Conservation (phyloP, 2,329 filamentous ascomycete species). For the Hymenoscyphus fraxineus region DNA sequence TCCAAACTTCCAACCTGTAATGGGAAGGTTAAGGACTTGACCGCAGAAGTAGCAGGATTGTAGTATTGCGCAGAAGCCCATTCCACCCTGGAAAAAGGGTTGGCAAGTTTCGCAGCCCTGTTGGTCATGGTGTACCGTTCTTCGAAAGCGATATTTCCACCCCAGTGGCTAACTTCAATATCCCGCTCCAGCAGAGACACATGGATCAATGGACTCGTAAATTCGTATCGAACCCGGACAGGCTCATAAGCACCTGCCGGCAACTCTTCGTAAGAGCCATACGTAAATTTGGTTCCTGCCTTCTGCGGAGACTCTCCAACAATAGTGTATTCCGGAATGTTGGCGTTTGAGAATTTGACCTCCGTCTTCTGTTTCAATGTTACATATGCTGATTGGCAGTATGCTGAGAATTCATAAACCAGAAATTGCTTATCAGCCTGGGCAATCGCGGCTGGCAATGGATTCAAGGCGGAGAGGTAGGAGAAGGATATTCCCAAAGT, state of each 20-base stretch:
- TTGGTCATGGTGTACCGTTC: conserved; percentile 89
- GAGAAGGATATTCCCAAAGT: conserved; percentile 87
- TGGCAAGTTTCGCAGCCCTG: conserved; percentile 72
- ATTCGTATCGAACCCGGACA: conserved; percentile 84
- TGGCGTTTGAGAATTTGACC: conserved; percentile 75
- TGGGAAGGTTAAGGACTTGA: conserved; percentile 78
- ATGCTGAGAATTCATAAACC: conserved; percentile 79
- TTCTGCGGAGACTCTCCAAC: conserved; percentile 69
- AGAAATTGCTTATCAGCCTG: conserved; percentile 87
- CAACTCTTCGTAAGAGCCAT: conserved; percentile 82
- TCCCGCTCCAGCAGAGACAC: conserved; percentile 79
- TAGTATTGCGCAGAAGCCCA: conserved; percentile 72
- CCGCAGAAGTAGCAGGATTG: conserved; percentile 70
- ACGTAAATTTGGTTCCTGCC: conserved; percentile 80
- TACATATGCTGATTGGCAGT: conserved; percentile 75
- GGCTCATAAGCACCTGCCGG: conserved; percentile 72
- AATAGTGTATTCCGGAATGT: conserved; percentile 81
- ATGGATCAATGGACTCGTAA: conserved; percentile 85
- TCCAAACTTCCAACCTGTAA: conserved; percentile 76
- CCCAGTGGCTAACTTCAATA: conserved; percentile 96
- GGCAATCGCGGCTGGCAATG: conserved; percentile 76
- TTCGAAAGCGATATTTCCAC: conserved; percentile 91
- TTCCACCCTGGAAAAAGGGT: conserved; percentile 71
- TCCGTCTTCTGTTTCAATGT: conserved; percentile 97
- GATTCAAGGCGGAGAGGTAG: conserved; percentile 71